phyloP scores from a whole-genome alignment of 1,284 basidiomycete species.

The Puccinia novopanici region DNA sequence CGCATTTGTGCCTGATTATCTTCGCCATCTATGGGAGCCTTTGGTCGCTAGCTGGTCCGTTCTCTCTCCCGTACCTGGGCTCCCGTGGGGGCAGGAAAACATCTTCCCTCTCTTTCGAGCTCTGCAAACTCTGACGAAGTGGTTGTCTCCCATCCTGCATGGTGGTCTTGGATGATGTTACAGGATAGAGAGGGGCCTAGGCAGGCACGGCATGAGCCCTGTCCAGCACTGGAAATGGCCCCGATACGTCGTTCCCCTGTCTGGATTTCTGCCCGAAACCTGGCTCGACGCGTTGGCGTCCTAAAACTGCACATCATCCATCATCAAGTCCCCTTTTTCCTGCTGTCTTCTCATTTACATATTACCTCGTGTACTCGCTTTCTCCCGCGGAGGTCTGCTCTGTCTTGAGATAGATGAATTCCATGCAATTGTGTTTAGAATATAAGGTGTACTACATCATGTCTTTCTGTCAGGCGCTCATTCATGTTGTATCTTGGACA shows the following conservation, averaged over 20 bases:
- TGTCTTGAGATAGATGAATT: too few relatives aligned
- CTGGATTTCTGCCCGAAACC: background rate
- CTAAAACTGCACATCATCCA: background rate
- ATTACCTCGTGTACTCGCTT: too few relatives aligned
- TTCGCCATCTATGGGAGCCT: conserved; percentile 8
- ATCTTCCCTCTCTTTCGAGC: background rate
- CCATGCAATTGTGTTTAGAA: too few relatives aligned
- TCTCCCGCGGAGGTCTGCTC: too few relatives aligned
- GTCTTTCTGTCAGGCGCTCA: too few relatives aligned
- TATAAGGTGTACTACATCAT: too few relatives aligned
- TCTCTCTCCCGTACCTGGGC: background rate
- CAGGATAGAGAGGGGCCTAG: conserved; percentile 8
- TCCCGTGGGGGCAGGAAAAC: background rate
- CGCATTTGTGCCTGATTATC: conserved; percentile 6
- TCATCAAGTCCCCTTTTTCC: too few relatives aligned
- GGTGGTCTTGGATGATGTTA: too few relatives aligned
- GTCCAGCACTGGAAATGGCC: background rate
- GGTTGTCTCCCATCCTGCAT: too few relatives aligned
- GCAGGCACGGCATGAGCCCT: background rate
- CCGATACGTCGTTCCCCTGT: background rate
- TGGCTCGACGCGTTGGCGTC: background rate
- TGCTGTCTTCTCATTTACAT: too few relatives aligned
- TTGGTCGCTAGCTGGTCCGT: conserved; percentile 34
- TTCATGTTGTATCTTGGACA: too few relatives aligned
- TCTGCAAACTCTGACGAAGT: too few relatives aligned